Evolutionary conservation across 768 basidiomycete genomes (phyloP).

Genomic region (Leucocoprinus sp.): DNA sequence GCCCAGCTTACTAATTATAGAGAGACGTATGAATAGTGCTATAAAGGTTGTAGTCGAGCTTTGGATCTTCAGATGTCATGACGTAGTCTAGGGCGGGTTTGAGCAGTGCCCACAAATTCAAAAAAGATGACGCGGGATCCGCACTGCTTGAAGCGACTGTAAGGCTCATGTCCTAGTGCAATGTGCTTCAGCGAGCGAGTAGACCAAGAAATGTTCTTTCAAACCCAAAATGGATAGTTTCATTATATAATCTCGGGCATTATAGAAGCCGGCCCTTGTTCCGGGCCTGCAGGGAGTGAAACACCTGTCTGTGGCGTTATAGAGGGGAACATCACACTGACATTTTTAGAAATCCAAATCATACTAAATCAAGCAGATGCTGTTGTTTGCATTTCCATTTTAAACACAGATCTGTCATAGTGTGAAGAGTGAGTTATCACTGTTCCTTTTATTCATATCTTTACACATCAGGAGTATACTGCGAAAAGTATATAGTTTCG

Average conservation of each 20-base stretch:
- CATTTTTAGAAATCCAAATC: not conserved
- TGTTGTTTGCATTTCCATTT: slow-evolving; percentile 4
- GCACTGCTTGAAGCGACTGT: slow-evolving; percentile 57
- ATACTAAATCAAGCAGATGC: slow-evolving; percentile 2
- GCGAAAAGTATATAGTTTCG: slow-evolving; percentile 12
- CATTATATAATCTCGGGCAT: too few relatives aligned
- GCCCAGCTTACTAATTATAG: slow-evolving; percentile 61
- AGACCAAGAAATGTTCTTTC: too few relatives aligned
- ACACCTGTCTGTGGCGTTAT: slow-evolving; percentile 20
- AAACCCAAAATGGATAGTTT: too few relatives aligned
- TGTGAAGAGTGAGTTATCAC: slow-evolving; percentile 11
- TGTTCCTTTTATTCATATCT: slow-evolving; percentile 10
- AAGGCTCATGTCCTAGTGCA: slow-evolving; percentile 20
- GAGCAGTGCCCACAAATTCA: slow-evolving; percentile 68
- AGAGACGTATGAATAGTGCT: slow-evolving; percentile 76
- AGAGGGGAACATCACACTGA: slow-evolving; percentile 17
- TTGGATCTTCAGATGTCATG: slow-evolving; percentile 64
- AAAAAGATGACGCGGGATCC: slow-evolving; percentile 65
- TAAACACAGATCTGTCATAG: slow-evolving; percentile 3
- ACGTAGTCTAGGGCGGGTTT: slow-evolving; percentile 73
- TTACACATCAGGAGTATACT: slow-evolving; percentile 9
- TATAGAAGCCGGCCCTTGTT: too few relatives aligned
- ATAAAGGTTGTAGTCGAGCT: slow-evolving; percentile 65
- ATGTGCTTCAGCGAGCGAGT: not conserved
- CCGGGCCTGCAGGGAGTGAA: slow-evolving; percentile 7